Conservation (phyloP, 2,329 filamentous ascomycete species). For the Aspergillus sp. region DNA sequence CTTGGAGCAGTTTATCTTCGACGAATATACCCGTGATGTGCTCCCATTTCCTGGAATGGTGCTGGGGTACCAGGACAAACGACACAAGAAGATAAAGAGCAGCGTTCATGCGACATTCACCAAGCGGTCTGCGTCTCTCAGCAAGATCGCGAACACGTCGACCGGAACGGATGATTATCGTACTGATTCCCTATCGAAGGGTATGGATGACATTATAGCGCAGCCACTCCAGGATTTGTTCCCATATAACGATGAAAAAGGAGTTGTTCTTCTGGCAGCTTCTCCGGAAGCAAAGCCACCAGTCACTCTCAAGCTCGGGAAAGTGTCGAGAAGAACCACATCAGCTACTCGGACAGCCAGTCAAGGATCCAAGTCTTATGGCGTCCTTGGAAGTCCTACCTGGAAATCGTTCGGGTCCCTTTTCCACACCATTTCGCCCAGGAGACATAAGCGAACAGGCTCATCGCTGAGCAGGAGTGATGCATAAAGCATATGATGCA, state of each 20-base stretch:
- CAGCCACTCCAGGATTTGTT: background rate
- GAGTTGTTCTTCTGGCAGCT: background rate
- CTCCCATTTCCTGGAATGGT: constrained; percentile 80
- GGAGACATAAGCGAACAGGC: background rate
- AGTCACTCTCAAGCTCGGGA: background rate
- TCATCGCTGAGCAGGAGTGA: background rate
- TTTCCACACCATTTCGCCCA: background rate
- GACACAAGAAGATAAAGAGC: constrained; percentile 66
- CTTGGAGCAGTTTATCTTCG: constrained; percentile 64
- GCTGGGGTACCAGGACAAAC: constrained; percentile 58
- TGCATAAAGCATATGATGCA: background rate
- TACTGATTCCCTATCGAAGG: background rate
- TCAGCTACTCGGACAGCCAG: background rate
- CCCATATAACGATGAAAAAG: background rate
- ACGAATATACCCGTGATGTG: constrained; percentile 76
- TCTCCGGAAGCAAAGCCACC: background rate
- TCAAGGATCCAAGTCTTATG: background rate
- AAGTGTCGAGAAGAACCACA: background rate
- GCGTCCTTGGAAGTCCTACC: background rate
- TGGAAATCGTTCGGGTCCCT: background rate
- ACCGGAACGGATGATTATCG: constrained; percentile 6
- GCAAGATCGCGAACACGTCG: constrained; percentile 16
- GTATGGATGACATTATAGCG: background rate
- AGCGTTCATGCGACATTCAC: constrained; percentile 72
- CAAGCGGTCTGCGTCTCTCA: constrained; percentile 59